Base-by-base conservation (phyloP, 805 yeast species). In the Torulaspora indica region DNA sequence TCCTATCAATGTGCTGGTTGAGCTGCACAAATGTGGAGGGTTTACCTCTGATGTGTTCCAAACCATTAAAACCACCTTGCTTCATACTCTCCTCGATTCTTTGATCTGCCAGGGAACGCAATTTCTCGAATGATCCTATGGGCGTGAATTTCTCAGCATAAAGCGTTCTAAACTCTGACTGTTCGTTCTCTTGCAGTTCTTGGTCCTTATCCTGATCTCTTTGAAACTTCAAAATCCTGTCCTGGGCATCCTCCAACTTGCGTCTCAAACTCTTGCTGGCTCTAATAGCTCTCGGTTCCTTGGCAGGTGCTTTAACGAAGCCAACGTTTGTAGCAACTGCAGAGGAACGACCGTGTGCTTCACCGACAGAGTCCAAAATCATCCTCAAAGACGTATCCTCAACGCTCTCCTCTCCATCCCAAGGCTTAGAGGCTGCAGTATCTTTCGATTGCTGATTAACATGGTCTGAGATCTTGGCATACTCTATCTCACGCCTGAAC, bases 61-160 rank as follows among this genome's bases (percentile, higher is more conserved):
- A 56, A 41, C 77, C 75, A 1, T 73, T 63, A 57, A 89, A 89
- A 27, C 76, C 82, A 0, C 96, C 95, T 3, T 81, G 73, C 18
- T 72, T 68, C 53, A 78, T 74, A 29, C 93, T 85, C 14, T 86
- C 89, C 54, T 81, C 87, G 22, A 89, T 86, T 38, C 79, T 70
- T 29, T 81, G 79, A 54, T 84, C 87, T 0, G 96, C 96, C 40
- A 87, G 54, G 0, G 88, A 76, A 35, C 73, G 76, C 22, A 84
- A 76, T 46, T 66, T 67, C 39, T 67, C 70, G 35, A 64, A 63
- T 0, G 70, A 66, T 0, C 69, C 69, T 27, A 66, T 57, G 0
- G 71, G 71, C 3, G 69, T 66, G 48, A 85, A 71, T 43, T 79
- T 66, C 58, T 85, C 93, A 30, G 73, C 74, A 56, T 85, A 84